These are phyloP conservation scores for Tetrahymena elliotti DNA, from an alignment of 73 alveolate genomes.

Conservation along the genomic window DNA sequence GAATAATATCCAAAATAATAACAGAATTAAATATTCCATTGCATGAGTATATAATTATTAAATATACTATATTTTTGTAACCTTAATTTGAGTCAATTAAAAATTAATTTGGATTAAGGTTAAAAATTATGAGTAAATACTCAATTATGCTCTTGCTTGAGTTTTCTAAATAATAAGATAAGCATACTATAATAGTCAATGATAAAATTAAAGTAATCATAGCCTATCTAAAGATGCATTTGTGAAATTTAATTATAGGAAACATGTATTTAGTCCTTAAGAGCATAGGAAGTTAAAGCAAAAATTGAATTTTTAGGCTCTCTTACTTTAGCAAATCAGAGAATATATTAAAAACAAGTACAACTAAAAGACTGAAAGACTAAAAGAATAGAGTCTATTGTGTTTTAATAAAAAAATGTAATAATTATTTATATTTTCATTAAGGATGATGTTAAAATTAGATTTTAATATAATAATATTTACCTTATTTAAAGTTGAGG, in stretches of 20 bases:
- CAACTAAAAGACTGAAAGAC: neutral
- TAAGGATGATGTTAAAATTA: no score
- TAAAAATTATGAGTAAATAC: neutral
- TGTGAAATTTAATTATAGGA: neutral
- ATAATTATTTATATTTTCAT: neutral
- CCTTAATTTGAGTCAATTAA: neutral
- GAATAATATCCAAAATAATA: neutral
- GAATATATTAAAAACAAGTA: neutral
- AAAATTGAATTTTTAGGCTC: neutral
- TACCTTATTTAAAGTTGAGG: neutral
- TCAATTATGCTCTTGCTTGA: neutral
- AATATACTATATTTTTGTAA: neutral
- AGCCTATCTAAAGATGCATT: neutral
- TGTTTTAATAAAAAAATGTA: neutral
- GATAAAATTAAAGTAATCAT: neutral
- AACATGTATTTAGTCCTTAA: neutral
- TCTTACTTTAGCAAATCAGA: neutral
- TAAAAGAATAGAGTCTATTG: neutral
- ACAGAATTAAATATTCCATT: neutral
- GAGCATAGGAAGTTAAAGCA: neutral
- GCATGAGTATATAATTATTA: neutral
- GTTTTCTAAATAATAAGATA: neutral
- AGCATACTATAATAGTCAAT: neutral
- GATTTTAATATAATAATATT: no score
- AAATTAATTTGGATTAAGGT: neutral